A percentile compares a stretch with the other conserved stretches of the same genome.
Evolutionary conservation across 75 land plant genomes (phyloP).

Genomic region (Gnetum montanum): DNA sequence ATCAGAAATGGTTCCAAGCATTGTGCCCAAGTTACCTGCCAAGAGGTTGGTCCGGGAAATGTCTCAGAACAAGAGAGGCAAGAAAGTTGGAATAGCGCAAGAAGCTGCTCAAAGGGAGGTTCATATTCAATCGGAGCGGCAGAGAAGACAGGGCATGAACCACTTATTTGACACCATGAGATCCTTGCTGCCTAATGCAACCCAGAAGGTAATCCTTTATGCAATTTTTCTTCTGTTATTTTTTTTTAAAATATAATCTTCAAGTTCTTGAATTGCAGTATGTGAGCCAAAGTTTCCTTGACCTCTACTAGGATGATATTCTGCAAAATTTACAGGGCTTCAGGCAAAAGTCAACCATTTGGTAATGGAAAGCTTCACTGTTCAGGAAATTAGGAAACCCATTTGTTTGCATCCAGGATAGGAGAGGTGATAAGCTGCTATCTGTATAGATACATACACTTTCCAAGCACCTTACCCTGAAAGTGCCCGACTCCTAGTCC

Average conservation of each 20-base stretch:
- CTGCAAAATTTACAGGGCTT: too few relatives aligned
- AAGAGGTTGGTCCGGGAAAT: too few relatives aligned
- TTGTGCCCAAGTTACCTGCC: too few relatives aligned
- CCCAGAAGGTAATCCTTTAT: conserved; percentile 5
- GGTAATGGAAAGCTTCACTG: not conserved
- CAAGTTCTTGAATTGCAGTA: not conserved
- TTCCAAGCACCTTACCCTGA: too few relatives aligned
- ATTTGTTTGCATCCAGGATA: not conserved
- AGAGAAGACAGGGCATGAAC: conserved; percentile 37
- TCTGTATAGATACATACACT: too few relatives aligned
- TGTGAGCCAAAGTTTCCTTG: not conserved
- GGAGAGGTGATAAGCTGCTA: too few relatives aligned
- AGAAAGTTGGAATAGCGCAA: conserved; percentile 9
- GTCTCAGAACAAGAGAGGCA: too few relatives aligned
- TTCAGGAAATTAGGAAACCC: not conserved
- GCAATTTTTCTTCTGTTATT: not conserved
- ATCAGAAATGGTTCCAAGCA: too few relatives aligned
- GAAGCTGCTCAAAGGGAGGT: conserved; percentile 24
- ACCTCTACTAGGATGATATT: not conserved
- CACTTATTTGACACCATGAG: conserved; percentile 27
- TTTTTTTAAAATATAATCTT: not conserved
- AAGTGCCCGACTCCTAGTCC: too few relatives aligned
- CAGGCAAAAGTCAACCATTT: too few relatives aligned
- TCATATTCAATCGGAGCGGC: conserved; percentile 34
- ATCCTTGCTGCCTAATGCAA: conserved; percentile 19